Percentiles rank a stretch among this genome's conserved stretches.
These are phyloP conservation scores for Dacryopinax primogenitus DNA, from an alignment of 768 basidiomycete genomes.

Conservation along the genomic window DNA sequence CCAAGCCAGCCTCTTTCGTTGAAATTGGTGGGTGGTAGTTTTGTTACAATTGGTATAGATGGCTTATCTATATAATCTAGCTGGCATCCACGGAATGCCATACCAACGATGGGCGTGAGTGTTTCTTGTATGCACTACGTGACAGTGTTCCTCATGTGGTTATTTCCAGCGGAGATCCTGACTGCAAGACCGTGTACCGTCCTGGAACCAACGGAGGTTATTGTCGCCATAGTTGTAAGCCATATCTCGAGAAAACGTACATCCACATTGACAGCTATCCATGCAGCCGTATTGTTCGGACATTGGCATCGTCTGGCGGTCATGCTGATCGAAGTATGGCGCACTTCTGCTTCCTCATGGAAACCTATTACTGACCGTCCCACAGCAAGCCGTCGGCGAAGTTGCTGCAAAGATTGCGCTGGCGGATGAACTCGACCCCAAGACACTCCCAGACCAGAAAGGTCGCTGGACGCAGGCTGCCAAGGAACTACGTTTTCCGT, in stretches of 20 bases:
- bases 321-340: neutral
- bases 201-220: neutral
- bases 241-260: neutral
- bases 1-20: neutral
- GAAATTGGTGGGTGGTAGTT: neutral
- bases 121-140: neutral
- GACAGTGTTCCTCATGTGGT: neutral
- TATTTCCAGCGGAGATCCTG: neutral
- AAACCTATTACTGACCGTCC: neutral
- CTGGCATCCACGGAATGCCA: conserved; percentile 9
- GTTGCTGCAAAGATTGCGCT: conserved; percentile 6
- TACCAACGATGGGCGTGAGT: conserved; percentile 10
- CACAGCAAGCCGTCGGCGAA: conserved; percentile 7
- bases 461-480: conserved; percentile 10
- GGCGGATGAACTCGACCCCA: conserved; percentile 5
- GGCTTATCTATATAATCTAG: neutral
- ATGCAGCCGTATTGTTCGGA: neutral
- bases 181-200: neutral
- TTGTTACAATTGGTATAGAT: neutral
- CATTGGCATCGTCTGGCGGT: conserved; percentile 11
- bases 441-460: conserved; percentile 2
- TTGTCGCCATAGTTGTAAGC: neutral
- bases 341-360: neutral
- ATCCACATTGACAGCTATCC: neutral
- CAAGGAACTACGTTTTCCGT: conserved; percentile 10